Conservation (phyloP, 176 grass and related monocot species). For the Eragrostis nindensis region DNA sequence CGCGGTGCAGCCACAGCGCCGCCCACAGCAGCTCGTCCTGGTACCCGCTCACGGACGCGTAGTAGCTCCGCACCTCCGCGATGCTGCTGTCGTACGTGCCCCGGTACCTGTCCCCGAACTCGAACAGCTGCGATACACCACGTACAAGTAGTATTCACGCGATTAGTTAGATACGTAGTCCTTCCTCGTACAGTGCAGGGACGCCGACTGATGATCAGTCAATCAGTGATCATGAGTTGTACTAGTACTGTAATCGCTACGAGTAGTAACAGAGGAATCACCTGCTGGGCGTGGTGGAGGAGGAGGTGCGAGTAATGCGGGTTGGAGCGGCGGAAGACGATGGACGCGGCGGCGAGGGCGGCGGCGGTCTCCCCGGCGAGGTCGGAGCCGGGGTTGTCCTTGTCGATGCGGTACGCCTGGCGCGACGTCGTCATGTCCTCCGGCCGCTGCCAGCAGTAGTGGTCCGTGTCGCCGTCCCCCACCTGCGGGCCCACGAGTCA, state of each 20-base stretch:
- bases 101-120: slow-evolving; percentile 72
- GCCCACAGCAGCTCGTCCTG: slow-evolving; percentile 97
- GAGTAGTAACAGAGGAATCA: neutral
- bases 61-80: slow-evolving; percentile 73
- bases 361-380: slow-evolving; percentile 86
- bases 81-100: slow-evolving; percentile 77
- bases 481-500: slow-evolving; percentile 44
- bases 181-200: neutral
- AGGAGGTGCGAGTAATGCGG: slow-evolving; percentile 76
- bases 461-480: slow-evolving; percentile 91
- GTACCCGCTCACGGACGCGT: slow-evolving; percentile 92
- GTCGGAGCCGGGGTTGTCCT: slow-evolving; percentile 80
- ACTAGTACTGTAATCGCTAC: no score
- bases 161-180: neutral
- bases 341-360: slow-evolving; percentile 75
- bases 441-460: slow-evolving; percentile 96
- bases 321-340: slow-evolving; percentile 74
- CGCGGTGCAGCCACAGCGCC: slow-evolving; percentile 95
- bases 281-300: slow-evolving; percentile 81
- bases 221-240: neutral
- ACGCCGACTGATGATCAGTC: no score
- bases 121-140: slow-evolving; percentile 57
- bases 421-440: slow-evolving; percentile 97
- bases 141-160: neutral
- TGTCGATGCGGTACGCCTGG: slow-evolving; percentile 84